Evolutionary conservation across 306 rosid species (phyloP).

Genomic region (Prunus mume): DNA sequence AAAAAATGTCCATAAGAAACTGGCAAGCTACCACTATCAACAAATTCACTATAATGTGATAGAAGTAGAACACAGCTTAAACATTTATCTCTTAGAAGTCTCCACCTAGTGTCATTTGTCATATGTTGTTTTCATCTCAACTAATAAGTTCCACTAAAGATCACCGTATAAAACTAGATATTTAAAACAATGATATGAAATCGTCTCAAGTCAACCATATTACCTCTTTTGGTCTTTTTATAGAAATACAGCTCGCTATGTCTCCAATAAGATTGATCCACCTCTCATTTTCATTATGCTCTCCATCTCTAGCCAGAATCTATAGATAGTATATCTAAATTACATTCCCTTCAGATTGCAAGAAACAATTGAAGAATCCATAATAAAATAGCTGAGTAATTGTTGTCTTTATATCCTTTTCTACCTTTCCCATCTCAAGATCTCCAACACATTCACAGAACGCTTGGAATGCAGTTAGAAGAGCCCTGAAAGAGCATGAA

Average conservation of each 20-base stretch:
- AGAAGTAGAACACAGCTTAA: not conserved
- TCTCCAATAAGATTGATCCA: slow-evolving; percentile 95
- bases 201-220: slow-evolving; percentile 21
- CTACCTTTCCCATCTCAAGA: slow-evolving; percentile 99
- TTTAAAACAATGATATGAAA: not conserved
- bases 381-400: not conserved
- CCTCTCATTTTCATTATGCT: slow-evolving; percentile 77
- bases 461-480: slow-evolving; percentile 89
- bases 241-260: slow-evolving; percentile 82
- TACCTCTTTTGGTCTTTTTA: slow-evolving; percentile 99
- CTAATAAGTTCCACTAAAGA: not conserved
- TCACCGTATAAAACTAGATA: not conserved
- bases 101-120: not conserved
- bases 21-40: not conserved
- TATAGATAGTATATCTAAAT: slow-evolving; percentile 32
- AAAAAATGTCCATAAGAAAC: slow-evolving; percentile 11
- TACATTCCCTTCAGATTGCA: slow-evolving; percentile 19
- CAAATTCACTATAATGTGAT: not conserved
- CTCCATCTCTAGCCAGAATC: slow-evolving; percentile 97
- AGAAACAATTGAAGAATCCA: not conserved
- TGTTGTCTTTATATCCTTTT: slow-evolving; percentile 1
- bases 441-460: slow-evolving; percentile 99
- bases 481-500: slow-evolving; percentile 60
- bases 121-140: not conserved
- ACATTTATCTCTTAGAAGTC: not conserved